Evolutionary conservation across 176 grass and related monocot species (phyloP).

Genomic region (Puya raimondii): DNA sequence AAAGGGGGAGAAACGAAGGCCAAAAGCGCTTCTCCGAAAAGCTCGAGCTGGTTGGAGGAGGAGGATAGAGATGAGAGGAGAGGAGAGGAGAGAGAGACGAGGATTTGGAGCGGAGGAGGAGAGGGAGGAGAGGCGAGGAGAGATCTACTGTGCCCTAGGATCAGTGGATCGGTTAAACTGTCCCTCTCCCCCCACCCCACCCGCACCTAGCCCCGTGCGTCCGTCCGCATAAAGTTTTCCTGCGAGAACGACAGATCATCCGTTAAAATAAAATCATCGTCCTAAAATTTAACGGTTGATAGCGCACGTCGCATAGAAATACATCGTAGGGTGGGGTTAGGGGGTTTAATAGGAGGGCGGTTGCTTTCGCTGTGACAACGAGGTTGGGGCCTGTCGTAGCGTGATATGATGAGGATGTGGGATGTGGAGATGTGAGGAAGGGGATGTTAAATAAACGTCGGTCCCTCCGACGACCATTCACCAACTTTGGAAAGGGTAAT

Average conservation of each 20-base stretch:
- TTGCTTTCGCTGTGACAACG: background rate
- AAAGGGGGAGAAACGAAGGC: background rate
- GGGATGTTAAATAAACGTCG: too few species aligned
- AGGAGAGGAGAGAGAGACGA: background rate
- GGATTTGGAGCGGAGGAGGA: background rate
- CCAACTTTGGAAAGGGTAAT: background rate
- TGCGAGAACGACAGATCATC: background rate
- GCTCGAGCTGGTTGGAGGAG: background rate
- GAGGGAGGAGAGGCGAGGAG: background rate
- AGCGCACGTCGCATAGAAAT: background rate
- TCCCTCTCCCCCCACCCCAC: background rate
- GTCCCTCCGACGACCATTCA: too few species aligned
- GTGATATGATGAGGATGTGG: too few species aligned
- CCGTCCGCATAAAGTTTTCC: background rate
- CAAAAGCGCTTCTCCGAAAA: background rate
- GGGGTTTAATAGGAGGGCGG: background rate
- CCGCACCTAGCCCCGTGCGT: background rate
- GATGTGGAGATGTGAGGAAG: too few species aligned
- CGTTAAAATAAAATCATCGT: background rate
- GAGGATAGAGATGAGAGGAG: background rate
- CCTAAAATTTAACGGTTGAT: background rate
- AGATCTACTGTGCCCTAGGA: conserved; percentile 2
- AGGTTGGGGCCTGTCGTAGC: background rate
- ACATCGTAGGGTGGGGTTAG: background rate
- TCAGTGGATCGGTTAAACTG: conserved; percentile 13